Base-by-base conservation (phyloP, 1,284 basidiomycete species). In the Cutaneotrichosporon sp. region DNA sequence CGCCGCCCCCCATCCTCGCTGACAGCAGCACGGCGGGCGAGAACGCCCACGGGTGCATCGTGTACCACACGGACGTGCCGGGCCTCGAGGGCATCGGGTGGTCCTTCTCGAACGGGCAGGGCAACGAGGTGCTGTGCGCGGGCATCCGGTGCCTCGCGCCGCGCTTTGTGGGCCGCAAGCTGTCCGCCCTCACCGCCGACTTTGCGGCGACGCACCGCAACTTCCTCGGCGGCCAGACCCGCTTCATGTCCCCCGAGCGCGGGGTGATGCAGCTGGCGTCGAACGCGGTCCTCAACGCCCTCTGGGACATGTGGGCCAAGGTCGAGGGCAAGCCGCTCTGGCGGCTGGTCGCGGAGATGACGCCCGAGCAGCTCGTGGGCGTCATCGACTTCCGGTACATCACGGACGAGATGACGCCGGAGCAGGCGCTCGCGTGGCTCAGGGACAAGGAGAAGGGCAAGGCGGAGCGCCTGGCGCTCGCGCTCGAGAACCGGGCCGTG, bases 31-130 rank as follows among this genome's bases (percentile, higher is more conserved):
- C 89, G 13, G 89, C 89, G 49, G 92, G 91, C 77, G 91, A 94
- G 80, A 94, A 95, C 79, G 91, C 90, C 2, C 89, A 91, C 2
- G 92, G 67, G 4, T 67, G 67, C 47, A 67, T 69, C 36, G 61
- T 64, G 20, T 83, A 95, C 57, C 81, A 85, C 68, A 92, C 92
- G 4, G 71, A 78, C 43, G n/a, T 33, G 31, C 66, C 71, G 25
- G 83, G 85, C 53, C 84, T 92, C 33, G 84, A 87, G 54, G 92
- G 92, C 22, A 86, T 90, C 69, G 92, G 92, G 50, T 92, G 94
- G 91, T 93, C 92, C 8, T 95, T 95, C 78, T 93, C 91, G 13
- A 93, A 92, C 70, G 92, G 91, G 1, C 87, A 91, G 25, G 91
- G 92, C 20, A 95, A 92, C 72, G 92, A 95, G 66, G 72, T 72